Conservation (phyloP, 345 rosid species). For the Eucalyptus victrix region DNA sequence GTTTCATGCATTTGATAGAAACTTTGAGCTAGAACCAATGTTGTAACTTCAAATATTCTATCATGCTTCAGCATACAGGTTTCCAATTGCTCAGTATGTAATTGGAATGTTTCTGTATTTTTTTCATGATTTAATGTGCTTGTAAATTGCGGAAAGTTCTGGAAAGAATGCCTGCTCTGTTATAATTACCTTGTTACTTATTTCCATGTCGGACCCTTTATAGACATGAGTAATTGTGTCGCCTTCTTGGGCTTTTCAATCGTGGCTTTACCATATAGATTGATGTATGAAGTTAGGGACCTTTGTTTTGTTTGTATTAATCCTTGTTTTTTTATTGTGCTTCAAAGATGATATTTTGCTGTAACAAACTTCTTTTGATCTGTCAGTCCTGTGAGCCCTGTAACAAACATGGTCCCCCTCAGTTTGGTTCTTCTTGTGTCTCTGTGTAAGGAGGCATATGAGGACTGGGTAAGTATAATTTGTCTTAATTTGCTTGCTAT, state of each 20-base stretch:
- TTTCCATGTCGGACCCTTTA: background rate
- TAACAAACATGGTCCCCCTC: constrained; percentile 88
- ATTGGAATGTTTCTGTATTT: background rate
- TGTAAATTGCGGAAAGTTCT: background rate
- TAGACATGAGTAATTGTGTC: background rate
- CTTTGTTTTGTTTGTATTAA: background rate
- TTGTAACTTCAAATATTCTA: background rate
- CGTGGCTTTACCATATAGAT: background rate
- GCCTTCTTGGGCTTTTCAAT: background rate
- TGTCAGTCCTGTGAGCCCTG: constrained; percentile 96
- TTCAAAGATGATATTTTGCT: background rate
- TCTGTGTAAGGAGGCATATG: constrained; percentile 96
- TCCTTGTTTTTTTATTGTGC: background rate
- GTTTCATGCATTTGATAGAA: background rate
- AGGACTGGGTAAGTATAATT: constrained; percentile 75
- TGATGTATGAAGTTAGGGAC: background rate
- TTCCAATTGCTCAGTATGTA: background rate
- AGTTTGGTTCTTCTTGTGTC: constrained; percentile 93
- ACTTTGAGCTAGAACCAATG: background rate
- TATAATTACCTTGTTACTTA: background rate
- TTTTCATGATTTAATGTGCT: background rate
- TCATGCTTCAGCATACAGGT: background rate
- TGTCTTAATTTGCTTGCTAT: background rate
- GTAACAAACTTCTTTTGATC: constrained; percentile 1
- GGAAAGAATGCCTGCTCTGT: background rate